Evolutionary conservation across 129 eudicot species (phyloP), one percentile per base, ranked within the genome.

Genomic region (Lactuca sativa): DNA sequence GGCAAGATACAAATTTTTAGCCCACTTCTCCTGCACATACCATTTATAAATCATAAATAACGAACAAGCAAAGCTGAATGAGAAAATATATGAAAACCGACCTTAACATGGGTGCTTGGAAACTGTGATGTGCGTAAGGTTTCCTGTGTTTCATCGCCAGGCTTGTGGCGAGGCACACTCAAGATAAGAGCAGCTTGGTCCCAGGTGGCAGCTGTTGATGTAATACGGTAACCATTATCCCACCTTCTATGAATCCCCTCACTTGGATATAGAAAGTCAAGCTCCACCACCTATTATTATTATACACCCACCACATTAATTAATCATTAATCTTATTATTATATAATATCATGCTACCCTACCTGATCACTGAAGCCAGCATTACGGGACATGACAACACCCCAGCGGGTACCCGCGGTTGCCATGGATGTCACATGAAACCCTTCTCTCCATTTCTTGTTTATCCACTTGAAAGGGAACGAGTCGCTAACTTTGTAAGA

Each of bases 391-490:
- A 89, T 89, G 74, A 89, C 93, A 34, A 89, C 84, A 72, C 90
- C 96, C 96, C 96, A 89, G 1, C 96, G 75, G 30, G 88, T 62
- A 57, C 90, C 93, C 62, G 93, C 86, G 25, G 96, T 89, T 15
- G 96, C 96, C 96, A 89, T 89, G 68, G 96, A 86, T 75, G 96
- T 89, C 73, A 89, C 93, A 51, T 84, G 86, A 62, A 89, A 89
- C 32, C 96, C 96, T 78, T 89, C 96, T 74, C 84, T 82, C 96
- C 96, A 89, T 63, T 89, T 89, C 77, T 88, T 88, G 78, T 85
- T 88, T 57, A 88, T 88, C 96, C 96, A 89, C 79, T 89, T 89
- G 71, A 86, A 89, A 18, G 96, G 96, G 74, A 89, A 89, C 0
- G 96, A 86, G 10, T 89, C 96, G 15, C 96, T 86, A 40, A 89